A percentile compares a stretch with the other conserved stretches of the same genome.
Evolutionary conservation across 1,139 yeast genomes (phyloP).

Genomic region (Geotrichum candidum): DNA sequence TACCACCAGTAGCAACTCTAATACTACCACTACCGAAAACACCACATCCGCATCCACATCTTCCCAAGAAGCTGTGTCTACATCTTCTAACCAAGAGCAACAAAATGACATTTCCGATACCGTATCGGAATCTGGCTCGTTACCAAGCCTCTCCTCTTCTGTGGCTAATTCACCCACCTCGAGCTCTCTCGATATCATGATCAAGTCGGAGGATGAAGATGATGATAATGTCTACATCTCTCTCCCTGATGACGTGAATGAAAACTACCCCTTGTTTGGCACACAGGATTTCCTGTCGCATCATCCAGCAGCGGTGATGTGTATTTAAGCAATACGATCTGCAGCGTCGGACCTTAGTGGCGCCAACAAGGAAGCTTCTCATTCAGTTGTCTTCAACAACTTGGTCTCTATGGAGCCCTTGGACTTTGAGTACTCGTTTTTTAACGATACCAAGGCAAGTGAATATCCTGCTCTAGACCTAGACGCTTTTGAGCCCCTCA

Average conservation of each 20-base stretch:
- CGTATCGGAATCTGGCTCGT: conserved; percentile 19
- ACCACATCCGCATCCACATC: conserved; percentile 6
- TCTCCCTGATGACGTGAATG: conserved; percentile 11
- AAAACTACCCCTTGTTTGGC: conserved; percentile 18
- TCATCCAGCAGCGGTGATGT: conserved; percentile 44
- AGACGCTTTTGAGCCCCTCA: conserved; percentile 22
- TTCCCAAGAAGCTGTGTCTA: conserved; percentile 5
- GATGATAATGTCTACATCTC: conserved; percentile 10
- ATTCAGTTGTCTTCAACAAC: conserved; percentile 20
- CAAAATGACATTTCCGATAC: conserved; percentile 6
- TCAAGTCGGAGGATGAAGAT: conserved; percentile 15
- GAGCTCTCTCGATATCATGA: conserved; percentile 13
- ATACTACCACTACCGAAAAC: neutral
- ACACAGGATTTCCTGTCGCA: conserved; percentile 33
- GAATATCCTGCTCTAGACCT: conserved; percentile 14
- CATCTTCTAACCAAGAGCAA: neutral
- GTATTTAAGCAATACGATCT: conserved; percentile 30
- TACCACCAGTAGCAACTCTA: neutral
- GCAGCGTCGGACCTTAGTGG: conserved; percentile 41
- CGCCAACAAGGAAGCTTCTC: conserved; percentile 21
- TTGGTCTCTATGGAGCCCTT: conserved; percentile 19
- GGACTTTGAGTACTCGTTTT: conserved; percentile 18
- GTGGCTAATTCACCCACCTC: conserved; percentile 27
- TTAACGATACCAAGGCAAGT: conserved; percentile 16
- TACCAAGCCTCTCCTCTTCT: conserved; percentile 29